These are phyloP conservation scores for Aureobasidium sp. DNA, from an alignment of 2,329 filamentous ascomycete genomes.

Conservation along the genomic window DNA sequence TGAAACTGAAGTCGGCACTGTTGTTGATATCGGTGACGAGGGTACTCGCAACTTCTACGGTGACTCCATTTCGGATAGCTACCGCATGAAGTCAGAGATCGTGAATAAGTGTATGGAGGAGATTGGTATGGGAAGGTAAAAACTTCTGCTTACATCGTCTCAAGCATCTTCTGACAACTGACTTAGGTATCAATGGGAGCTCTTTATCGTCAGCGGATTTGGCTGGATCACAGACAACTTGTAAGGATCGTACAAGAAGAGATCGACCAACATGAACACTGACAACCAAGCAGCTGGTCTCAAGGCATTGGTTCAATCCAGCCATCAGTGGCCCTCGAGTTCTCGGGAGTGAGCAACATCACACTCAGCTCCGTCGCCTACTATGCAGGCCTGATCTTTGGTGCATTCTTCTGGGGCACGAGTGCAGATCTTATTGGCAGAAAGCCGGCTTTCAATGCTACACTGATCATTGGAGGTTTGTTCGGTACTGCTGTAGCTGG, in stretches of 20 bases:
- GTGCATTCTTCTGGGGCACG: constrained; percentile 74
- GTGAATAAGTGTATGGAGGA: constrained; percentile 81
- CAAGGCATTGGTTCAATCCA: constrained; percentile 2
- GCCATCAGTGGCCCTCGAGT: background rate
- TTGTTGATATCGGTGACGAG: background rate
- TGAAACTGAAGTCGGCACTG: background rate
- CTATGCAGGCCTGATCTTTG: constrained; percentile 68
- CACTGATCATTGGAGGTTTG: constrained; percentile 60
- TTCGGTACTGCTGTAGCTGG: constrained; percentile 68
- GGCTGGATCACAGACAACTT: constrained; percentile 78
- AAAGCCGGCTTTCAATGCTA: constrained; percentile 72
- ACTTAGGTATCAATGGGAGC: constrained; percentile 67
- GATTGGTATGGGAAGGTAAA: constrained; percentile 74
- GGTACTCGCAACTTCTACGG: background rate
- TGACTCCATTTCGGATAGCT: background rate
- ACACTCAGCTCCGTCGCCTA: background rate
- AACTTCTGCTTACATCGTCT: no score
- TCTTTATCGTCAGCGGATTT: constrained; percentile 74
- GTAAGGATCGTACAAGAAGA: constrained; percentile 49
- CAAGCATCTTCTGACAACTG: background rate
- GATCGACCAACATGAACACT: background rate
- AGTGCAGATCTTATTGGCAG: constrained; percentile 72
- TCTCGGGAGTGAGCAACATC: background rate
- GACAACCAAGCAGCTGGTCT: background rate
- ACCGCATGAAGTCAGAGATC: constrained; percentile 39